Conservation (phyloP, 495 filamentous ascomycete genomes). For the Cairneyella variabilis region DNA sequence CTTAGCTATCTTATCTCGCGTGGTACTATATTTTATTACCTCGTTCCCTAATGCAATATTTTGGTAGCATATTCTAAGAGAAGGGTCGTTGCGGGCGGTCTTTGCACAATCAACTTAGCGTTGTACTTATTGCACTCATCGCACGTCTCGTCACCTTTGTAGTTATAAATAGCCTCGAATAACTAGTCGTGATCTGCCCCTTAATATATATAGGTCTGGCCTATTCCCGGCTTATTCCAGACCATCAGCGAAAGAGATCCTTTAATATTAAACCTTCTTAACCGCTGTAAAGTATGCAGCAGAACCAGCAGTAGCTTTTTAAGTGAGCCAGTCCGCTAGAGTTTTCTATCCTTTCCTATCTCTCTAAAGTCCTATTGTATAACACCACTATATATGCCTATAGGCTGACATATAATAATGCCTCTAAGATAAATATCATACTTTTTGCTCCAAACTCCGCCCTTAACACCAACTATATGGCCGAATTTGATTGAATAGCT, state of each 20-base stretch:
- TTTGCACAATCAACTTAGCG: not conserved
- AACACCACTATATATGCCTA: constrained; percentile 30
- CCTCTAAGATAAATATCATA: constrained; percentile 20
- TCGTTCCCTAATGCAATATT: constrained; percentile 38
- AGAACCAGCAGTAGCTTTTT: constrained; percentile 29
- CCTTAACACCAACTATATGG: constrained; percentile 40
- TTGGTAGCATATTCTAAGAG: constrained; percentile 30
- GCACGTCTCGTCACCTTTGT: constrained; percentile 21
- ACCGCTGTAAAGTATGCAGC: constrained; percentile 1
- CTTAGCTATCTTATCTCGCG: constrained; percentile 29
- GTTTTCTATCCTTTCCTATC: constrained; percentile 19
- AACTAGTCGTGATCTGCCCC: constrained; percentile 28
- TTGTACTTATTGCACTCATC: constrained; percentile 14
- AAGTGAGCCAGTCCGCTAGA: constrained; percentile 32
- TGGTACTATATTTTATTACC: constrained; percentile 33
- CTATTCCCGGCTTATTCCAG: constrained; percentile 7
- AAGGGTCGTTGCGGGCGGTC: not conserved
- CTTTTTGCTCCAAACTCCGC: constrained; percentile 30
- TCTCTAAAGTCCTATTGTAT: constrained; percentile 43
- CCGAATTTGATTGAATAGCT: constrained; percentile 35
- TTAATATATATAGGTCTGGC: constrained; percentile 16
- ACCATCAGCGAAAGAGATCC: not conserved
- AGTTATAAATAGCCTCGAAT: constrained; percentile 29
- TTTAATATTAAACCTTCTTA: not conserved
- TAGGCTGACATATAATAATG: constrained; percentile 24